phyloP scores from a whole-genome alignment of 2,329 filamentous ascomycete species.

The Pezicula radicicola region DNA sequence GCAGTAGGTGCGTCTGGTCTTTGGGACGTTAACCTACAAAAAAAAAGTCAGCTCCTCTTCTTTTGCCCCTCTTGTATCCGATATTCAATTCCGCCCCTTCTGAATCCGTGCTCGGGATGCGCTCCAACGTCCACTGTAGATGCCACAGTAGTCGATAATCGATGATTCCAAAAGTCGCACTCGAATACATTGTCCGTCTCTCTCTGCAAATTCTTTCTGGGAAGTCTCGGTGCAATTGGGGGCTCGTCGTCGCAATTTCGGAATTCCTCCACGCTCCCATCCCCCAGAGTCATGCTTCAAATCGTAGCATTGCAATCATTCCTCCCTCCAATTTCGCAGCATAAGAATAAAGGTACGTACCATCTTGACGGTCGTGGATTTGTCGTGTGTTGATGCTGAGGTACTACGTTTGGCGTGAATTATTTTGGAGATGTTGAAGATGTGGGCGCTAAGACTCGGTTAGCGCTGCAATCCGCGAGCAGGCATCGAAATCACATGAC shows the following conservation, averaged over 20 bases:
- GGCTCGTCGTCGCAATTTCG: not conserved
- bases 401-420: conserved; percentile 1
- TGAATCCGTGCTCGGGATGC: conserved; percentile 1
- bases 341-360: conserved; percentile 11
- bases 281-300: not conserved
- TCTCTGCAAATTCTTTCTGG: too few species aligned
- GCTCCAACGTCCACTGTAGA: not conserved
- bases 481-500: not conserved
- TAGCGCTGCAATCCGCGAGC: not conserved
- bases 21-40: conserved; percentile 86
- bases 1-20: conserved; percentile 97
- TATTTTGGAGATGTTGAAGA: not conserved
- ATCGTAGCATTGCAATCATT: not conserved
- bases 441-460: not conserved
- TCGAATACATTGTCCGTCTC: too few species aligned
- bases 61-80: not conserved
- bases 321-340: not conserved
- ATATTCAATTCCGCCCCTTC: not conserved
- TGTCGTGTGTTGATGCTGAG: conserved; percentile 1
- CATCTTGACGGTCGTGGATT: conserved; percentile 21
- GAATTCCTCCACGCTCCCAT: not conserved
- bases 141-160: not conserved
- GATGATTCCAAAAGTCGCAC: not conserved
- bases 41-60: conserved; percentile 2
- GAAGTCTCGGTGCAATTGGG: too few species aligned